These are phyloP conservation scores for Ogataea zsoltii DNA, from an alignment of 805 yeast species.

Conservation along the genomic window DNA sequence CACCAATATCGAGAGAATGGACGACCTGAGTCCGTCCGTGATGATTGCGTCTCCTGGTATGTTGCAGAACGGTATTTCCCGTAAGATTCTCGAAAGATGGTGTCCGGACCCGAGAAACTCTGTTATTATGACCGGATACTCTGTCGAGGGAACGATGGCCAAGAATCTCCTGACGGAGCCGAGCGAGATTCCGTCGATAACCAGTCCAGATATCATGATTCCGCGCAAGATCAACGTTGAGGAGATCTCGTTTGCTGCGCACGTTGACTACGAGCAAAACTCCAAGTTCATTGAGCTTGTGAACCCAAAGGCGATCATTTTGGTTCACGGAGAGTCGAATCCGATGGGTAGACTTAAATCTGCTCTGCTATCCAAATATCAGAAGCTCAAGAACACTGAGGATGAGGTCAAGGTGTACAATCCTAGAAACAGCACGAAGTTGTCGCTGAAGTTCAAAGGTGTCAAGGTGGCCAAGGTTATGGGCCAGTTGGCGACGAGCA, in stretches of 20 bases:
- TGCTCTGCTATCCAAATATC: constrained; percentile 84
- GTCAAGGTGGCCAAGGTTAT: constrained; percentile 76
- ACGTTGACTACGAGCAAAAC: constrained; percentile 94
- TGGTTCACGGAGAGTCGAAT: constrained; percentile 96
- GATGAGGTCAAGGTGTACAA: constrained; percentile 88
- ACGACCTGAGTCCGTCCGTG: constrained; percentile 94
- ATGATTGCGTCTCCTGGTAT: constrained; percentile 98
- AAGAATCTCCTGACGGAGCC: constrained; percentile 88
- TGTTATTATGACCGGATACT: constrained; percentile 90
- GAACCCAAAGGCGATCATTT: constrained; percentile 78
- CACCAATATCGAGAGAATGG: constrained; percentile 77
- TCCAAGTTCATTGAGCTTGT: constrained; percentile 87
- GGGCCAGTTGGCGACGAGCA: constrained; percentile 52
- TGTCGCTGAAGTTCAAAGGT: constrained; percentile 77
- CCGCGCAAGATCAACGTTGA: constrained; percentile 88
- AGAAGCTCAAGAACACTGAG: constrained; percentile 78
- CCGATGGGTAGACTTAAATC: constrained; percentile 99
- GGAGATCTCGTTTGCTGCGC: constrained; percentile 99
- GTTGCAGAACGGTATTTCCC: constrained; percentile 93
- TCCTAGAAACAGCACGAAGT: constrained; percentile 86
- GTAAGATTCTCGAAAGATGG: constrained; percentile 93
- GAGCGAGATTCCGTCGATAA: constrained; percentile 77
- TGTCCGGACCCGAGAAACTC: constrained; percentile 94
- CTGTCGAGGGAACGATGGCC: constrained; percentile 98
- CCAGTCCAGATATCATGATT: constrained; percentile 78